phyloP scores from a whole-genome alignment of 495 filamentous ascomycete genomes.

The Annulohypoxylon bovei region DNA sequence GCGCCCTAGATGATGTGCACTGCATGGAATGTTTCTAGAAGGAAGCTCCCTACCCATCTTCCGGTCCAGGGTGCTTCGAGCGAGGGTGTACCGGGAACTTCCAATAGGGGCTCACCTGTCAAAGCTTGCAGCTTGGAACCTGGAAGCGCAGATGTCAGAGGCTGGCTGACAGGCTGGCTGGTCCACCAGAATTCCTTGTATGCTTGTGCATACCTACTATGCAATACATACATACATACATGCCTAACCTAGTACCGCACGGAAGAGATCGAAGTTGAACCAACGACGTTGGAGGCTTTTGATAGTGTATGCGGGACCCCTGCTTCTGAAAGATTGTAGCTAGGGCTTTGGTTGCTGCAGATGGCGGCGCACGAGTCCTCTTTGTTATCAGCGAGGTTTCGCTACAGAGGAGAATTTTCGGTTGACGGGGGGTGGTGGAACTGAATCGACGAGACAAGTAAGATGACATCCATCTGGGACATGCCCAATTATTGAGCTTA shows the following conservation, averaged over 20 bases:
- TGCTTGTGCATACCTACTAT: background rate
- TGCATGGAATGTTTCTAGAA: constrained; percentile 47
- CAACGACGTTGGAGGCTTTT: constrained; percentile 18
- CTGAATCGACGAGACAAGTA: constrained; percentile 20
- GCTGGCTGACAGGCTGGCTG: background rate
- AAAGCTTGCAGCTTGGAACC: background rate
- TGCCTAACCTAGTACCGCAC: constrained; percentile 2
- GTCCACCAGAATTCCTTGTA: constrained; percentile 8
- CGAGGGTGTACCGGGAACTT: constrained; percentile 11
- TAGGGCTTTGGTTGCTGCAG: constrained; percentile 7
- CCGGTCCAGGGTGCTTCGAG: constrained; percentile 16
- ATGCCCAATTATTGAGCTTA: constrained; percentile 1
- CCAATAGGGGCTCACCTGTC: constrained; percentile 14
- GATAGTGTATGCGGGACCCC: background rate
- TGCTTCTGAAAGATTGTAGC: constrained; percentile 18
- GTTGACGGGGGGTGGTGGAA: constrained; percentile 11
- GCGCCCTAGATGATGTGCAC: constrained; percentile 36
- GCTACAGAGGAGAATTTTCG: constrained; percentile 35
- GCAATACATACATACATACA: background rate
- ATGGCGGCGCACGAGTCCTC: constrained; percentile 19
- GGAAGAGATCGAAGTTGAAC: constrained; percentile 22
- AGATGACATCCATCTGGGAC: constrained; percentile 6
- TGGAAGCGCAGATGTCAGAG: constrained; percentile 20
- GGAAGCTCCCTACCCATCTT: constrained; percentile 27
- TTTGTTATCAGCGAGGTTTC: constrained; percentile 19